Base-by-base conservation (phyloP, 2,329 filamentous ascomycete genomes). In the Aspergillus sp. region DNA sequence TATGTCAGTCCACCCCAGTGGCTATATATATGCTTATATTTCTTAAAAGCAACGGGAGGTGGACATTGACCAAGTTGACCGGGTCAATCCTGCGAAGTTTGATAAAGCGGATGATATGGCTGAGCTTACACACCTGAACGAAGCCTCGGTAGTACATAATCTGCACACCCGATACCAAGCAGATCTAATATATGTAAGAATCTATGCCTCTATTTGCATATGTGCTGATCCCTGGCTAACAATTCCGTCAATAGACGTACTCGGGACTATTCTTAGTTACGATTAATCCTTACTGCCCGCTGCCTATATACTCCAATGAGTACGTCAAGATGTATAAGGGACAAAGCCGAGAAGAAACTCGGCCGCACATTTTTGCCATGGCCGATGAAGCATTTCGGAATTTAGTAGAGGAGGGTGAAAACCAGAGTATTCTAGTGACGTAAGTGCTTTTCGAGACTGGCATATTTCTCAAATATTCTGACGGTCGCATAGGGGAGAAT, bases 81-180 rank as follows among this genome's bases (percentile, higher is more conserved):
- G 97, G 77, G 96, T 99, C 80, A 99, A 99, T 77, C 95, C 95
- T 47, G 93, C 93, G 70, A 99, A 99, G 74, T 99, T 99, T 78
- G 95, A 99, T 83, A 99, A 97, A 77, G 93, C 93, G 63, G 92
- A 96, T 78, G 96, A 99, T 75, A 99, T 99, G 95, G 95, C 96
- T 22, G 95, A 99, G 75, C 83, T 99, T 70, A 99, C 95, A 5
- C 95, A 99, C 75, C 81, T 99, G 63, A 99, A 99, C 76, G 95
- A 99, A 78, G 90, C 93, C 20, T 98, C 95, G 0, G 95, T 99
- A 51, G 93, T 99, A 51, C 93, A 99, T 78, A 99, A 99, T 72
- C 83, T 99, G 57, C 89, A 96, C 66, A 93, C 91, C 82, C 84
- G 95, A 76, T 99, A 99, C 73, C 91, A 97, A 74, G 85, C 95